A percentile compares a stretch with the other conserved stretches of the same genome.
These are phyloP conservation scores for Apodospora peruviana DNA, from an alignment of 495 filamentous ascomycete species.

Conservation along the genomic window DNA sequence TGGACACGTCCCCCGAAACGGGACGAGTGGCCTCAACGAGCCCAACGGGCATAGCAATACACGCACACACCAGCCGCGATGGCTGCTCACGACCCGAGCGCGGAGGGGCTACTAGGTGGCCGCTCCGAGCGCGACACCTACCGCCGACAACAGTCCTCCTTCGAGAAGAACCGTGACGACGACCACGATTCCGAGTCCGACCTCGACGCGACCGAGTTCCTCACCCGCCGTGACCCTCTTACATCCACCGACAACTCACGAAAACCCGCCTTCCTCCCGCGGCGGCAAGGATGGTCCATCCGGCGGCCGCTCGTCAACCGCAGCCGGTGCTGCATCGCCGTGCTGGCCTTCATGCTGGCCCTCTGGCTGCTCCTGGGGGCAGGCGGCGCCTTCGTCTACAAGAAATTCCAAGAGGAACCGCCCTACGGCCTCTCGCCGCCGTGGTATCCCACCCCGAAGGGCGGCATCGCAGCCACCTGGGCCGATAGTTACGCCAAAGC, in stretches of 20 bases:
- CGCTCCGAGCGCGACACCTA: conserved; percentile 10
- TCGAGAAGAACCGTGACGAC: conserved; percentile 13
- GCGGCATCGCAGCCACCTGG: conserved; percentile 72
- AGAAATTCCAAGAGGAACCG: conserved; percentile 36
- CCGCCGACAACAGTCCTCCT: conserved; percentile 17
- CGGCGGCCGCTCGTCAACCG: conserved; percentile 21
- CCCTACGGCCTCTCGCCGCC: conserved; percentile 57
- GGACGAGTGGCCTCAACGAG: too few relatives aligned
- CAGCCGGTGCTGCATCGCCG: conserved; percentile 30
- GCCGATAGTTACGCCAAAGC: conserved; percentile 77
- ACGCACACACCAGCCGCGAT: too few relatives aligned
- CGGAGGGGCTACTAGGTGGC: conserved; percentile 8
- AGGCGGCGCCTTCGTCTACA: conserved; percentile 36
- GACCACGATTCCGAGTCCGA: conserved; percentile 32
- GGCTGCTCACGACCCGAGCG: conserved; percentile 11
- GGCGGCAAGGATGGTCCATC: conserved; percentile 12
- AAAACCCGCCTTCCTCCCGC: conserved; percentile 9
- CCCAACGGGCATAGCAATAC: too few relatives aligned
- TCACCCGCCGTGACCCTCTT: conserved; percentile 21
- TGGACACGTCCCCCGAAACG: too few relatives aligned
- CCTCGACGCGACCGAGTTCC: conserved; percentile 37
- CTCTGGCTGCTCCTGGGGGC: conserved; percentile 30
- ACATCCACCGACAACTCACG: conserved; percentile 4
- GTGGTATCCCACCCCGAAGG: conserved; percentile 79
- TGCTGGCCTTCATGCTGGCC: conserved; percentile 18